Base-by-base conservation (phyloP, 78 protist species). In the Tieghemostelium lacteum region DNA sequence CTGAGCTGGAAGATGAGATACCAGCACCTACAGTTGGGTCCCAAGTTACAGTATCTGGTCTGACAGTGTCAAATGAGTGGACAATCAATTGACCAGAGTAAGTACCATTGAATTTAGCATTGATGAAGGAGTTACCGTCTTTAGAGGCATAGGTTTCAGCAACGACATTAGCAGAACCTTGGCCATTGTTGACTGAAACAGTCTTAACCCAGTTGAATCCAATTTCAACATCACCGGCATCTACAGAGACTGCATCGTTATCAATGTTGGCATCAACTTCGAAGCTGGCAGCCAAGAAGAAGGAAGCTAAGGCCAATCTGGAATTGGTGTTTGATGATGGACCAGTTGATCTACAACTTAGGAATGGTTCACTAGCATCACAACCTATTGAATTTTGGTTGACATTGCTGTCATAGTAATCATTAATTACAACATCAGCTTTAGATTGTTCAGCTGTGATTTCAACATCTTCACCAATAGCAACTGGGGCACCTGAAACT, bases 311-410 rank as follows among this genome's bases (percentile, higher is more conserved):
- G 12, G 88, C 88, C 12, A 80, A 31, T 66, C 88, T 71, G 20
- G 88, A 52, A 16, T 80, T 55, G 2, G 75, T 0, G 26, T 80
- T 55, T 3, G 60, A 7, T 5, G 88, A 80, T 67, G 88, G 61
- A 80, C 88, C 88, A 40, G 88, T 80, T 39, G 88, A 65, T 3
- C 3, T 34, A 80, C 88, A 80, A 5, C 17, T 3, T 52, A 77
- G 33, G 0, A 0, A 5, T 10, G 8, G n/a, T 8, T 36, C 60
- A 37, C 26, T 49, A 33, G 22, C 24, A 40, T 24, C 85, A 61
- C 70, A 61, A 50, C 22, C 50, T 19, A 22, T 33, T 3, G 3
- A n/a, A 26, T 54, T 8, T 52, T 14, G 10, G 24, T 76, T 76
- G 61, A 42, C 39, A 28, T 62, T 67, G 24, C 39, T 16, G 29